These are phyloP conservation scores for Novymonas esmeraldas DNA, from an alignment of 208 protist genomes.

Conservation along the genomic window DNA sequence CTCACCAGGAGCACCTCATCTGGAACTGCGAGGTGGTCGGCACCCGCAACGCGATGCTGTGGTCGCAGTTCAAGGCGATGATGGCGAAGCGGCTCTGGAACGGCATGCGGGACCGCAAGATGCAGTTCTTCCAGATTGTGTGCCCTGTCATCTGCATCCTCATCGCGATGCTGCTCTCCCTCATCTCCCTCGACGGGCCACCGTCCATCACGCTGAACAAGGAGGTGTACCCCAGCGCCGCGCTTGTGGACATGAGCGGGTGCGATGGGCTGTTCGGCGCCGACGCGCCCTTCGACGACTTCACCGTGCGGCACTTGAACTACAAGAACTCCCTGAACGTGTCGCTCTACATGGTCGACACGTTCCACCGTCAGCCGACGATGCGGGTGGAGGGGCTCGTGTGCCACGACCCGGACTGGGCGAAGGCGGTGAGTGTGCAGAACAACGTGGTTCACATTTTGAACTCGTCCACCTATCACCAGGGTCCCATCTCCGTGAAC, in stretches of 20 bases:
- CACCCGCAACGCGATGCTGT: constrained; percentile 10
- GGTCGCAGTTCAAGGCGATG: constrained; percentile 61
- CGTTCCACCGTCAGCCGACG: constrained; percentile 17
- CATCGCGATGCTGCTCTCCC: constrained; percentile 67
- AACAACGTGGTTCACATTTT: constrained; percentile 51
- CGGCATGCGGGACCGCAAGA: constrained; percentile 62
- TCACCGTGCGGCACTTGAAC: constrained; percentile 22
- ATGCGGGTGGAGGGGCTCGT: constrained; percentile 21
- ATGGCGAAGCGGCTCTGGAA: constrained; percentile 65
- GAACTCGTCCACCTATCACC: constrained; percentile 41
- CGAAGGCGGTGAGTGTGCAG: constrained; percentile 20
- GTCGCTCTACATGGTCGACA: constrained; percentile 41
- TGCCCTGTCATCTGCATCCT: constrained; percentile 71
- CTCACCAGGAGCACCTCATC: constrained; percentile 15
- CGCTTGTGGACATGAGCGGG: constrained; percentile 28
- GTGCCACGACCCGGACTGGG: constrained; percentile 28
- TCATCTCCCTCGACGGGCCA: constrained; percentile 34
- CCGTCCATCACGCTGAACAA: constrained; percentile 34
- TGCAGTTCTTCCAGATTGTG: constrained; percentile 75
- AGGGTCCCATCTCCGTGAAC: constrained; percentile 32
- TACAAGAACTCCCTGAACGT: constrained; percentile 23
- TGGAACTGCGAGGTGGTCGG: constrained; percentile 23
- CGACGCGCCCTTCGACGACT: constrained; percentile 19
- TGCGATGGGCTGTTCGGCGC: constrained; percentile 31
- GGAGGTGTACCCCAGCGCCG: constrained; percentile 20